Evolutionary conservation across 257 asterid genomes (phyloP).

Genomic region (Mitragyna speciosa): DNA sequence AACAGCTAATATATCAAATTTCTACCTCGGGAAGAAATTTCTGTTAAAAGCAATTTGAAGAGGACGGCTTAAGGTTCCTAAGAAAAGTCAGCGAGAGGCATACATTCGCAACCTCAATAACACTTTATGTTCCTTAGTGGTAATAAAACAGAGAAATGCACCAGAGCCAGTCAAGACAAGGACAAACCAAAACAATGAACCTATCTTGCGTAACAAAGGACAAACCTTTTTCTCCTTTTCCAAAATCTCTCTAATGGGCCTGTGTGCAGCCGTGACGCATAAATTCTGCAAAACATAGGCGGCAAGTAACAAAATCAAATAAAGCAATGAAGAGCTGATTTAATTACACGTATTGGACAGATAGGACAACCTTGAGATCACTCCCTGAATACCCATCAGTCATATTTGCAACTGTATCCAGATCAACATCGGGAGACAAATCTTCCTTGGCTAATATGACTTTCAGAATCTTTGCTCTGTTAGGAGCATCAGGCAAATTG

Average conservation of each 20-base stretch:
- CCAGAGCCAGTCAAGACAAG: not conserved
- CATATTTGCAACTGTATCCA: slow-evolving; percentile 79
- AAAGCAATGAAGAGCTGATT: not conserved
- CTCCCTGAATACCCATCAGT: slow-evolving; percentile 97
- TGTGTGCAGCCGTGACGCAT: slow-evolving; percentile 90
- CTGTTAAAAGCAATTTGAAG: not conserved
- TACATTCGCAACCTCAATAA: not conserved
- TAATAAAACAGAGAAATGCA: not conserved
- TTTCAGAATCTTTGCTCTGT: slow-evolving; percentile 77
- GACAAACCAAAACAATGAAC: not conserved
- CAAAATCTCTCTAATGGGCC: slow-evolving; percentile 84
- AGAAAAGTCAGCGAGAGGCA: not conserved
- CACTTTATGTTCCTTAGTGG: not conserved
- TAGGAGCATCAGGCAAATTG: slow-evolving; percentile 87
- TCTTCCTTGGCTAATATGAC: slow-evolving; percentile 90
- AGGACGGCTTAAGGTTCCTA: slow-evolving; percentile 8
- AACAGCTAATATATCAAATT: not conserved
- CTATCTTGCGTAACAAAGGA: not conserved
- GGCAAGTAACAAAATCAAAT: not conserved
- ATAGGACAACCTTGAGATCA: slow-evolving; percentile 78
- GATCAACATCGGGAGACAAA: slow-evolving; percentile 68
- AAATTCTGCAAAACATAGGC: slow-evolving; percentile 53
- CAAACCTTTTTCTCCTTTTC: slow-evolving; percentile 82
- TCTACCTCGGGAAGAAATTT: not conserved
- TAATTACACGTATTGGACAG: not conserved